Evolutionary conservation across 495 filamentous ascomycete species (phyloP).

Genomic region (Aspergillus baeticus): DNA sequence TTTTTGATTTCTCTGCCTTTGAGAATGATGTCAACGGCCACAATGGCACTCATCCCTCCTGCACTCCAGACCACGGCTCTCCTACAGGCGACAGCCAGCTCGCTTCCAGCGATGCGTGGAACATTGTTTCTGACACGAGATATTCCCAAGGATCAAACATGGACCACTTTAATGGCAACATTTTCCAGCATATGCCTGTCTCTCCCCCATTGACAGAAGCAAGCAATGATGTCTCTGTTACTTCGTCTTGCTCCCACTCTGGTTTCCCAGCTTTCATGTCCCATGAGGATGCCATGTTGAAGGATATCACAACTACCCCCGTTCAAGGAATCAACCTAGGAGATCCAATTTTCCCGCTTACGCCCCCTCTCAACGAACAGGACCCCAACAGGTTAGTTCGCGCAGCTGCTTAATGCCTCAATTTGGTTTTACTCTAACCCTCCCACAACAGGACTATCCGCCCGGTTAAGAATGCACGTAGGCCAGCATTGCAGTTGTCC

Average conservation of each 20-base stretch:
- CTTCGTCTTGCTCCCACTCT: slow-evolving; percentile 43
- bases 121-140: slow-evolving; percentile 36
- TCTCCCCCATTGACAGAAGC: slow-evolving; percentile 48
- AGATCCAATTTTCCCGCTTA: slow-evolving; percentile 43
- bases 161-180: slow-evolving; percentile 37
- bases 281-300: slow-evolving; percentile 41
- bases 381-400: slow-evolving; percentile 45
- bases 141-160: slow-evolving; percentile 41
- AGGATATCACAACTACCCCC: slow-evolving; percentile 36
- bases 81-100: slow-evolving; percentile 44
- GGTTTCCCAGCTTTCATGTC: slow-evolving; percentile 41
- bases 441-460: slow-evolving; percentile 36
- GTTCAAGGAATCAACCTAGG: slow-evolving; percentile 42
- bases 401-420: neutral
- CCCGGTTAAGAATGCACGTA: slow-evolving; percentile 36
- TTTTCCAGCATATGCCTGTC: slow-evolving; percentile 42
- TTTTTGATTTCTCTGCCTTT: slow-evolving; percentile 44
- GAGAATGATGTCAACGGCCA: slow-evolving; percentile 44
- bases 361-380: slow-evolving; percentile 42
- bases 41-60: slow-evolving; percentile 29
- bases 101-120: slow-evolving; percentile 39
- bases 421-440: slow-evolving; percentile 14
- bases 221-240: slow-evolving; percentile 46
- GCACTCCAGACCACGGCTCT: slow-evolving; percentile 43
- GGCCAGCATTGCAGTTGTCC: slow-evolving; percentile 33